phyloP scores from a whole-genome alignment of 164 flowering plant genomes.

The Dillenia turbinata region DNA sequence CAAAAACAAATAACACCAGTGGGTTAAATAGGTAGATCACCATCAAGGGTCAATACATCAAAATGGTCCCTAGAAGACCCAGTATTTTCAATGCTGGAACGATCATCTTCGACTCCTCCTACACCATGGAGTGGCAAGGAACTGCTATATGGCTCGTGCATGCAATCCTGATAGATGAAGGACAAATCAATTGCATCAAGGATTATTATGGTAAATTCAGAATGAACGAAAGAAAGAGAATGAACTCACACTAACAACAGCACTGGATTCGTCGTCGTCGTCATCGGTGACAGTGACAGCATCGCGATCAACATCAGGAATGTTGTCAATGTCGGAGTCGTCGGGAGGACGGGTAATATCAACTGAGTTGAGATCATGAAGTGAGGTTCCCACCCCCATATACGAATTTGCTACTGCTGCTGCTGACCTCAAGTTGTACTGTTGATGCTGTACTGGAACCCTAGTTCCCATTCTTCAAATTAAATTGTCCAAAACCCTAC shows the following conservation, averaged over 20 bases:
- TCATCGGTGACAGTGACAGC: conserved; percentile 48
- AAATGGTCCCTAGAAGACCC: conserved; percentile 47
- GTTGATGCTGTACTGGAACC: conserved; percentile 47
- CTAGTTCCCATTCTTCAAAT: conserved; percentile 42
- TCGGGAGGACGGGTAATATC: conserved; percentile 22
- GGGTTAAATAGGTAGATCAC: conserved; percentile 22
- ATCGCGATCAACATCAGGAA: conserved; percentile 41
- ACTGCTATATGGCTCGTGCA: conserved; percentile 62
- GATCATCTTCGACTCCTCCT: conserved; percentile 74
- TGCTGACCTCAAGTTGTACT: conserved; percentile 50
- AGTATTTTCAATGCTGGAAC: conserved; percentile 44
- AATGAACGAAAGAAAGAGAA: neutral
- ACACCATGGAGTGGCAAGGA: conserved; percentile 58
- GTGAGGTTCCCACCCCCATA: conserved; percentile 38
- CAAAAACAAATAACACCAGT: neutral
- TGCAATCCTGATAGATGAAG: conserved; percentile 52
- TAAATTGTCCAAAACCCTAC: conserved; percentile 11
- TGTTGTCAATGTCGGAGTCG: conserved; percentile 32
- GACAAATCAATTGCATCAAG: neutral
- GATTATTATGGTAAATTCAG: neutral
- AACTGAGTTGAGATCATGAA: conserved; percentile 69
- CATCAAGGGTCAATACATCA: conserved; percentile 50
- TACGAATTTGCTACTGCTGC: conserved; percentile 32
- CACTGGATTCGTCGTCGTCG: conserved; percentile 46
- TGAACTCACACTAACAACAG: conserved; percentile 39